A percentile compares a stretch with the other conserved stretches of the same genome.
Conservation (phyloP, 2,329 filamentous ascomycete genomes). For the Colletotrichum musae region DNA sequence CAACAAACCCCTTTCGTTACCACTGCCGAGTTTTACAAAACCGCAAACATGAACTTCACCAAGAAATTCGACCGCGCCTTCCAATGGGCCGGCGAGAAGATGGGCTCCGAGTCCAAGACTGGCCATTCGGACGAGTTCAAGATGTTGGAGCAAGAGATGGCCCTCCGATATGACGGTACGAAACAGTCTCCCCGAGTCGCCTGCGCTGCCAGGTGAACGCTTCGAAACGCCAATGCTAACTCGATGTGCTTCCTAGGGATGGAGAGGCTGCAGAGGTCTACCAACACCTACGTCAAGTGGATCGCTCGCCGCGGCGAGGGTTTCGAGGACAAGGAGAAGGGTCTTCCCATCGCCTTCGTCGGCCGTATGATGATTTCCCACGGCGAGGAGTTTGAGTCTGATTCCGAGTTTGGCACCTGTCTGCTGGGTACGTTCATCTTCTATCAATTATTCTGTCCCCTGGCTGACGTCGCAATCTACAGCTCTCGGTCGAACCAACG, state of each 20-base stretch:
- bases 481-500: conserved; percentile 88
- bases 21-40: not conserved
- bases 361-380: conserved; percentile 90
- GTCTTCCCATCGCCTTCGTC: conserved; percentile 82
- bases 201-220: too few relatives aligned
- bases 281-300: conserved; percentile 89
- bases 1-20: not conserved
- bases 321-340: conserved; percentile 88
- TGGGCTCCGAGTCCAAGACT: conserved; percentile 92
- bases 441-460: not conserved
- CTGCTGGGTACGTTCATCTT: conserved; percentile 72
- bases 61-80: conserved; percentile 97
- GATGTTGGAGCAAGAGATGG: conserved; percentile 90
- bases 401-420: conserved; percentile 93
- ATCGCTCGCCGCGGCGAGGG: conserved; percentile 86
- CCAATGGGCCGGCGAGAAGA: conserved; percentile 98
- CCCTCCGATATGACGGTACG: conserved; percentile 87
- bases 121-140: conserved; percentile 92
- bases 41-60: conserved; percentile 66
- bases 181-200: conserved; percentile 8
- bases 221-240: conserved; percentile 26
- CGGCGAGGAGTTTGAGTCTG: conserved; percentile 91
- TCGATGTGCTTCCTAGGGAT: conserved; percentile 74
- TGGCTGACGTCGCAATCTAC: conserved; percentile 13
- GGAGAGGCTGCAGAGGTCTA: conserved; percentile 89